Evolutionary conservation across 1,284 basidiomycete genomes (phyloP).

Genomic region (Sphaerobolus stellatus): DNA sequence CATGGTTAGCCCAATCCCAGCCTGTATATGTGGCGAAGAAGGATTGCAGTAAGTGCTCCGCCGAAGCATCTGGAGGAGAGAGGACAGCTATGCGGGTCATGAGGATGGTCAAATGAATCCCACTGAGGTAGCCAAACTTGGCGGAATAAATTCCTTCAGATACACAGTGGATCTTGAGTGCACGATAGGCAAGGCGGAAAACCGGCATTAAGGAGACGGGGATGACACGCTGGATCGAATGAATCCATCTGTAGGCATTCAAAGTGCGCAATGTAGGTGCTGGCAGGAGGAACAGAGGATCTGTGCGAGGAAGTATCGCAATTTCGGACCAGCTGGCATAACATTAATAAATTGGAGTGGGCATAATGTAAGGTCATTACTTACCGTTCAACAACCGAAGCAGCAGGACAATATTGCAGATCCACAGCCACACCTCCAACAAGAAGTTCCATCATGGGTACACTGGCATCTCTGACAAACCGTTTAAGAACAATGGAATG

Average conservation of each 20-base stretch:
- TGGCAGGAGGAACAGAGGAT: slow-evolving; percentile 16
- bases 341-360: slow-evolving; percentile 1
- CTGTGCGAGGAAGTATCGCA: slow-evolving; percentile 5
- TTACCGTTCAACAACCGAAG: slow-evolving; percentile 18
- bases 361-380: slow-evolving; percentile 1
- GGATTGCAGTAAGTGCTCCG: slow-evolving; percentile 17
- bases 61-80: slow-evolving; percentile 6
- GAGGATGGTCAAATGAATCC: slow-evolving; percentile 22
- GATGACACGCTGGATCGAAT: slow-evolving; percentile 13
- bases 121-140: slow-evolving; percentile 22
- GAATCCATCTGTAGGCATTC: slow-evolving; percentile 20
- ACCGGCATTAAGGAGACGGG: slow-evolving; percentile 8
- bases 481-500: slow-evolving; percentile 14
- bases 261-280: slow-evolving; percentile 18
- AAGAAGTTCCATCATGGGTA: slow-evolving; percentile 24
- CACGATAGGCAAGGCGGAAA: slow-evolving; percentile 22
- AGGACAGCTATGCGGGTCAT: slow-evolving; percentile 16
- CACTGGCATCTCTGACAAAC: slow-evolving; percentile 23
- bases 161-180: slow-evolving; percentile 18
- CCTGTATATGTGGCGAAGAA: slow-evolving; percentile 20
- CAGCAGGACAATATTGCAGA: slow-evolving; percentile 23
- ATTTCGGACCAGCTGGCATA: slow-evolving; percentile 12
- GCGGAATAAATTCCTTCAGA: slow-evolving; percentile 17
- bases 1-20: slow-evolving; percentile 20
- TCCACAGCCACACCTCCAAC: slow-evolving; percentile 20